Conservation (phyloP, 768 basidiomycete species). For the Tulasnella sp. region DNA sequence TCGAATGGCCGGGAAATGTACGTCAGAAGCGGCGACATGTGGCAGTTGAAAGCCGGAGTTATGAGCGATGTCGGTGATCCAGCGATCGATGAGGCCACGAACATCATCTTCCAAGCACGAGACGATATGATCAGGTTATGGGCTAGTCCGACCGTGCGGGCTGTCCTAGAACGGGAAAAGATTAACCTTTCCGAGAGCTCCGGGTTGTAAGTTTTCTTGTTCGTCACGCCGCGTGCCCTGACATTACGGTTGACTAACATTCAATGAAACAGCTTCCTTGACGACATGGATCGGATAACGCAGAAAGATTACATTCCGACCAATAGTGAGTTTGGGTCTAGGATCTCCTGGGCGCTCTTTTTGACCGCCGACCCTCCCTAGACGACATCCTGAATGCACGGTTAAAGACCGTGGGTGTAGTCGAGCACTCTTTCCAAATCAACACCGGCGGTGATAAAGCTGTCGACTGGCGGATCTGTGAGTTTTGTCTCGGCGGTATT, state of each 20-base stretch:
- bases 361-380: background rate
- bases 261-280: slow-evolving; percentile 11
- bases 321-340: slow-evolving; percentile 4
- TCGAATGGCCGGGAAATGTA: background rate
- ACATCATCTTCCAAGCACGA: background rate
- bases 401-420: slow-evolving; percentile 15
- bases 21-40: slow-evolving; percentile 4
- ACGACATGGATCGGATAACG: slow-evolving; percentile 16
- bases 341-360: background rate
- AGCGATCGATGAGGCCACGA: background rate
- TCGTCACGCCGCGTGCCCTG: background rate
- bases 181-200: slow-evolving; percentile 14
- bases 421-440: slow-evolving; percentile 12
- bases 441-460: background rate
- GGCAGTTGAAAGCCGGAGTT: background rate
- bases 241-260: background rate
- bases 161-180: slow-evolving; percentile 3
- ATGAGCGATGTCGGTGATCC: background rate
- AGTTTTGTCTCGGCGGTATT: background rate
- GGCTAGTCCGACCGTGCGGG: slow-evolving; percentile 11
- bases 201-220: slow-evolving; percentile 12
- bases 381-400: slow-evolving; percentile 17
- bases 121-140: slow-evolving; percentile 14
- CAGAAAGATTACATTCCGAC: slow-evolving; percentile 11
- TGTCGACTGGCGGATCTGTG: slow-evolving; percentile 12